These are phyloP conservation scores for Neurospora tetraspora DNA, from an alignment of 495 filamentous ascomycete genomes.

Conservation along the genomic window DNA sequence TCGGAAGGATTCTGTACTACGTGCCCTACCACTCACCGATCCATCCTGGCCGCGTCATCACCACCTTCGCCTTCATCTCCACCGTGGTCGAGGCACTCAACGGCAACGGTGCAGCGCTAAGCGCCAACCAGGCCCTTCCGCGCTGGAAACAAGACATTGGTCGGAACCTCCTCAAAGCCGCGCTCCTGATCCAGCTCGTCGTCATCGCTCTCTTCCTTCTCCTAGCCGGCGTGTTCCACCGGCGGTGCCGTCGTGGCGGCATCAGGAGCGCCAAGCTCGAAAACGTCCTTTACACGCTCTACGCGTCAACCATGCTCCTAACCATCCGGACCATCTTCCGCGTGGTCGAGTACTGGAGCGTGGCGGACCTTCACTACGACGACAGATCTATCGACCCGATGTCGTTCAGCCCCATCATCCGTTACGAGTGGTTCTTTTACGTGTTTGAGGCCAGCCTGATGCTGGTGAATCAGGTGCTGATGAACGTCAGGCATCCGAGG, in stretches of 20 bases:
- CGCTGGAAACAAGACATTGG: constrained; percentile 40
- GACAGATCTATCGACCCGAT: constrained; percentile 18
- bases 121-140: constrained; percentile 44
- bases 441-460: constrained; percentile 59
- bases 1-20: constrained; percentile 70
- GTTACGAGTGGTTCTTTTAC: constrained; percentile 65
- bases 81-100: constrained; percentile 55
- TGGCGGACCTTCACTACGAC: constrained; percentile 22
- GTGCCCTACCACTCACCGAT: constrained; percentile 68
- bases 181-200: constrained; percentile 57
- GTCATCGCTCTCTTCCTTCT: constrained; percentile 51
- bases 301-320: constrained; percentile 51
- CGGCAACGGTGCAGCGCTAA: constrained; percentile 52
- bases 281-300: constrained; percentile 49
- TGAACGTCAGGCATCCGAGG: constrained; percentile 56
- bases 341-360: constrained; percentile 51
- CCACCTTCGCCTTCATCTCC: constrained; percentile 62
- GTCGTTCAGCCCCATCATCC: constrained; percentile 41
- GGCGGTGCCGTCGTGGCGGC: constrained; percentile 42
- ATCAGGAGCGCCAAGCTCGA: constrained; percentile 47
- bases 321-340: constrained; percentile 55
- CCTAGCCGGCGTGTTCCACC: constrained; percentile 50
- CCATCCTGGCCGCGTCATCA: constrained; percentile 65
- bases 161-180: constrained; percentile 51
- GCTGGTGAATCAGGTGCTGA: constrained; percentile 48